These are phyloP conservation scores for Pyrenophora tritici-repentis DNA, from an alignment of 2,329 filamentous ascomycete species.

Conservation along the genomic window DNA sequence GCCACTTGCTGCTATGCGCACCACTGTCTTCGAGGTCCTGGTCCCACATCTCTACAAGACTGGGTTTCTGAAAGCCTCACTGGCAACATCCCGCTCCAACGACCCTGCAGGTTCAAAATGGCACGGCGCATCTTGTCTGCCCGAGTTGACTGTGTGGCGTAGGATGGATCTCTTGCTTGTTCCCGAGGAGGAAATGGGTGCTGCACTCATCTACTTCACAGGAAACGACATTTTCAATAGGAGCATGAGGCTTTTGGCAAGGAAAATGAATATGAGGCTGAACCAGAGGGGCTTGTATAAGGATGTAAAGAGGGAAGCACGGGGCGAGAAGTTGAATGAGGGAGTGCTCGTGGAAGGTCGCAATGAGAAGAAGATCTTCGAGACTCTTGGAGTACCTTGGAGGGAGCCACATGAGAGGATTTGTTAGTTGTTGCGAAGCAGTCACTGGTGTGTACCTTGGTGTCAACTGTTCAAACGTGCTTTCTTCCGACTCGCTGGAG, in stretches of 20 bases:
- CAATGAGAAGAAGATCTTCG: constrained; percentile 81
- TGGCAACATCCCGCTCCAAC: constrained; percentile 63
- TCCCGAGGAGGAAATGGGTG: constrained; percentile 77
- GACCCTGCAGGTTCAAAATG: constrained; percentile 71
- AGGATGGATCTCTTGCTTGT: constrained; percentile 86
- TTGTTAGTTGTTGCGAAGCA: constrained; percentile 18
- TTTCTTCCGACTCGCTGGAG: too few species aligned
- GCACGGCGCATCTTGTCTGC: constrained; percentile 82
- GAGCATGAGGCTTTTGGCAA: constrained; percentile 78
- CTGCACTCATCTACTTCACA: constrained; percentile 91
- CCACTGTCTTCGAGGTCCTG: constrained; percentile 66
- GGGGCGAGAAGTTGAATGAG: constrained; percentile 65
- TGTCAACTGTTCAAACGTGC: too few species aligned
- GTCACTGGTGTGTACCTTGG: too few species aligned
- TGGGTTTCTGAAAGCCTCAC: constrained; percentile 70
- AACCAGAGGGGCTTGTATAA: constrained; percentile 83
- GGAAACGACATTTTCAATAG: constrained; percentile 95
- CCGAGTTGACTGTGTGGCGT: constrained; percentile 66
- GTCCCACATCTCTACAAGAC: constrained; percentile 63
- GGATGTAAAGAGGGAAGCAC: constrained; percentile 66
- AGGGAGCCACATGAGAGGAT: constrained; percentile 57
- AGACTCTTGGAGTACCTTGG: constrained; percentile 82
- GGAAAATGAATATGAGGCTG: constrained; percentile 79
- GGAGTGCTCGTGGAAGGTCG: constrained; percentile 74
- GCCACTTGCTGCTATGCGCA: constrained; percentile 58